Base-by-base conservation (phyloP, 1,284 basidiomycete species). In the Austroboletus rostrupii region DNA sequence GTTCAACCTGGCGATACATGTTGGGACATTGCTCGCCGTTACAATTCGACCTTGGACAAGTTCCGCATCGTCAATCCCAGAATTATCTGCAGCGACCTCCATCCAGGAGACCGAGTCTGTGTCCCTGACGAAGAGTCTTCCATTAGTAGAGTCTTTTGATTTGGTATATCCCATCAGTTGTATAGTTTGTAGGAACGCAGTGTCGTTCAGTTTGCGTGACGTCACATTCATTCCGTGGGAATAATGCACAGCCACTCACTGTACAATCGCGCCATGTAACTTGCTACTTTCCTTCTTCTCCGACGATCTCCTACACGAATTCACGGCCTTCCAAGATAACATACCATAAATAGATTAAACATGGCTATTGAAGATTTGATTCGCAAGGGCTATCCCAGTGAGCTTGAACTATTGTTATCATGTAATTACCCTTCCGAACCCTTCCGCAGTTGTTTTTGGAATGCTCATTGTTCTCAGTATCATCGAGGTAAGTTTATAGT, bases 1-100 rank as follows among this genome's bases (percentile, higher is more conserved):
- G 69, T 87, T 13, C 70, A 79, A 55, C 72, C 76, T 3, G 85
- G 84, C 12, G 84, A 89, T 57, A 79, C 78, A 4, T 89, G 86
- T 63, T 89, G 85, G 85, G 78, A 77, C 12, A 76, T 89, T 32
- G 72, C 80, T 17, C 70, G 73, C 48, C 61, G 69, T 12, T 69
- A 79, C 53, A 78, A 78, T 11, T 79, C 75, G 55, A 71, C 73
- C 11, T 53, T 87, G 49, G 81, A 84, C 20, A 72, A 73, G 48
- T 68, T 89, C 29, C 72, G 69, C 44, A 70, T 72, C 40, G 66
- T 77, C 20, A 89, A 89, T 58, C 71, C 72, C 8, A 72, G 71
- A 43, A 60, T 87, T 45, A 65, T 78, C 17, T 89, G 86, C 61
- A 76, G 76, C 29, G 64, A 67, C 31, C 66, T 89, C 36, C 74